Conservation (phyloP, 306 rosid species). For the Cucurbita moschata region DNA sequence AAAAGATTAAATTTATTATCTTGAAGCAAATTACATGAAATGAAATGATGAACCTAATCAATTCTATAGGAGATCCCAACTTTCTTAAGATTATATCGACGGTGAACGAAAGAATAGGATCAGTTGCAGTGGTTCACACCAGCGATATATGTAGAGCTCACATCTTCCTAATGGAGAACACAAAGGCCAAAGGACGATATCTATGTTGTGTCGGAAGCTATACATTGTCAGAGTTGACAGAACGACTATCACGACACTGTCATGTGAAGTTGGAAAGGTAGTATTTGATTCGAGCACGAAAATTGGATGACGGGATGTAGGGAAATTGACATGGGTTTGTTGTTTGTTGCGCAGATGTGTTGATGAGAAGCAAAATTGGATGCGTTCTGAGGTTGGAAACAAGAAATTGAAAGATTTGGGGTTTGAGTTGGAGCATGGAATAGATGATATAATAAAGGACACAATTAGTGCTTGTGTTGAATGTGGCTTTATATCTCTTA, state of each 20-base stretch:
- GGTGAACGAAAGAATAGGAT: constrained; percentile 73
- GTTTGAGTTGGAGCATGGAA: constrained; percentile 45
- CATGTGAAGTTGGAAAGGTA: constrained; percentile 23
- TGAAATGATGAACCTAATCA: neutral
- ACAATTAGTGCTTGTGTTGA: constrained; percentile 27
- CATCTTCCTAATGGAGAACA: constrained; percentile 60
- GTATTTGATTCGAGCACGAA: neutral
- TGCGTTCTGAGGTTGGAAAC: constrained; percentile 41
- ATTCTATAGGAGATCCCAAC: constrained; percentile 35
- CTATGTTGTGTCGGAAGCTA: constrained; percentile 44
- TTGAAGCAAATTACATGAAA: neutral
- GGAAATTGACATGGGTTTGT: neutral
- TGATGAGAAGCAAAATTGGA: constrained; percentile 19
- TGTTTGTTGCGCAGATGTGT: constrained; percentile 14
- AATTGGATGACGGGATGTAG: neutral
- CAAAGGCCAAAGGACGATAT: constrained; percentile 46
- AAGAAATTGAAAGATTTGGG: constrained; percentile 62
- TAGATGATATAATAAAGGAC: constrained; percentile 40
- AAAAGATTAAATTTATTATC: too few relatives aligned
- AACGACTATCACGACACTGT: constrained; percentile 27
- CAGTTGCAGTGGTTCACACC: constrained; percentile 52
- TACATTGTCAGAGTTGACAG: constrained; percentile 24
- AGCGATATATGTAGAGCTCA: constrained; percentile 77
- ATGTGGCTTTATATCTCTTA: constrained; percentile 26
- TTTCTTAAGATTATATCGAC: constrained; percentile 32